These are phyloP conservation scores for Geotrichum histeridarum DNA, from an alignment of 1,139 yeast genomes.

Conservation along the genomic window DNA sequence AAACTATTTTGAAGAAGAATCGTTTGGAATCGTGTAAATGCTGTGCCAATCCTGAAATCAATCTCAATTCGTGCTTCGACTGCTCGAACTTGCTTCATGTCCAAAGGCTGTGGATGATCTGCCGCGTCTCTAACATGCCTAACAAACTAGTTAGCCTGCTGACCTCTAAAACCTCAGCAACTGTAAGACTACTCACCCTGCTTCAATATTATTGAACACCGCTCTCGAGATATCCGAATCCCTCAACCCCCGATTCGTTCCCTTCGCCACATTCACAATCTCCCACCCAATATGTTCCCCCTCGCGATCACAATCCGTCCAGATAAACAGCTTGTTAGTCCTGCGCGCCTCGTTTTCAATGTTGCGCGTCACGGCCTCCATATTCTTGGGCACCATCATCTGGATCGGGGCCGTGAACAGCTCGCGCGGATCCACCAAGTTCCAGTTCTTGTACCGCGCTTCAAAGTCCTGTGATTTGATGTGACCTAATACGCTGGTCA, in stretches of 20 bases:
- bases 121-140: constrained; percentile 75
- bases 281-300: constrained; percentile 96
- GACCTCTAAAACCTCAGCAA: neutral
- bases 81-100: constrained; percentile 70
- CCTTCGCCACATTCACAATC: constrained; percentile 60
- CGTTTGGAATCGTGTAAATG: constrained; percentile 77
- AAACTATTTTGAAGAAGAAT: constrained; percentile 41
- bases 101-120: constrained; percentile 54
- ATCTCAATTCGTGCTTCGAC: constrained; percentile 82
- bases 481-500: constrained; percentile 93
- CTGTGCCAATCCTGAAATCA: constrained; percentile 83
- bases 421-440: constrained; percentile 56
- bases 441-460: constrained; percentile 53
- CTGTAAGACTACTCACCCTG: constrained; percentile 26
- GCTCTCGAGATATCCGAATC: constrained; percentile 60
- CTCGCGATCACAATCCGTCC: constrained; percentile 99
- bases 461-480: constrained; percentile 63
- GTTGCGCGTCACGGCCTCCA: constrained; percentile 57
- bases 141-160: neutral
- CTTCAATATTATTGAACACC: constrained; percentile 79
- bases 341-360: constrained; percentile 60
- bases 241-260: constrained; percentile 48
- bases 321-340: constrained; percentile 69
- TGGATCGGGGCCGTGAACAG: constrained; percentile 66
- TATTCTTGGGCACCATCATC: constrained; percentile 40